Evolutionary conservation across 1,284 basidiomycete genomes (phyloP).

Genomic region (Trametes versicolor): DNA sequence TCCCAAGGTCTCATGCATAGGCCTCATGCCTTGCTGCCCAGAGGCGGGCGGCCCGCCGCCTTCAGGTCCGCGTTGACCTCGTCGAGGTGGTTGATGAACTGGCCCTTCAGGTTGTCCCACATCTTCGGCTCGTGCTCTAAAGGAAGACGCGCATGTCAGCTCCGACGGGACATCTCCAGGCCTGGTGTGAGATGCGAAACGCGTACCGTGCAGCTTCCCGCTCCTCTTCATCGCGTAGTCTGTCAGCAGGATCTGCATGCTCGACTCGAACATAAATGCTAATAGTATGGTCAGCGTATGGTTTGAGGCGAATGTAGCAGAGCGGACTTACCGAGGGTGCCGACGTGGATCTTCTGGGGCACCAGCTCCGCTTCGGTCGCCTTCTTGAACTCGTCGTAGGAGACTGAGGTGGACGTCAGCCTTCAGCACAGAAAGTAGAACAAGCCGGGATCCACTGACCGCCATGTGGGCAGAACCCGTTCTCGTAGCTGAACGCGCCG

Average conservation of each 20-base stretch:
- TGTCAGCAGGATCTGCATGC: slow-evolving; percentile 68
- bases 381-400: slow-evolving; percentile 64
- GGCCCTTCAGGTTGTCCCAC: slow-evolving; percentile 67
- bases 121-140: slow-evolving; percentile 64
- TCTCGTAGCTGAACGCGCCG: slow-evolving; percentile 68
- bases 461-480: slow-evolving; percentile 69
- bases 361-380: slow-evolving; percentile 61
- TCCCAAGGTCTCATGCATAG: not conserved
- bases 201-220: slow-evolving; percentile 63
- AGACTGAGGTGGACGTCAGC: slow-evolving; percentile 47
- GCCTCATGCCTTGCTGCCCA: slow-evolving; percentile 13
- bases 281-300: not conserved
- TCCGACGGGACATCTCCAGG: not conserved
- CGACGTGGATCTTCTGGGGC: slow-evolving; percentile 62
- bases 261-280: slow-evolving; percentile 76
- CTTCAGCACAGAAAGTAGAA: not conserved
- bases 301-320: no score
- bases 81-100: slow-evolving; percentile 67
- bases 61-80: slow-evolving; percentile 64
- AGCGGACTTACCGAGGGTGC: slow-evolving; percentile 55
- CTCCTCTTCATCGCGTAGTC: slow-evolving; percentile 69
- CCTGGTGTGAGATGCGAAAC: no score
- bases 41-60: slow-evolving; percentile 52
- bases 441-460: slow-evolving; percentile 44
- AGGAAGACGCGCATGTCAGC: not conserved